These are phyloP conservation scores for Russula sp. DNA, from an alignment of 768 basidiomycete species.

Conservation along the genomic window DNA sequence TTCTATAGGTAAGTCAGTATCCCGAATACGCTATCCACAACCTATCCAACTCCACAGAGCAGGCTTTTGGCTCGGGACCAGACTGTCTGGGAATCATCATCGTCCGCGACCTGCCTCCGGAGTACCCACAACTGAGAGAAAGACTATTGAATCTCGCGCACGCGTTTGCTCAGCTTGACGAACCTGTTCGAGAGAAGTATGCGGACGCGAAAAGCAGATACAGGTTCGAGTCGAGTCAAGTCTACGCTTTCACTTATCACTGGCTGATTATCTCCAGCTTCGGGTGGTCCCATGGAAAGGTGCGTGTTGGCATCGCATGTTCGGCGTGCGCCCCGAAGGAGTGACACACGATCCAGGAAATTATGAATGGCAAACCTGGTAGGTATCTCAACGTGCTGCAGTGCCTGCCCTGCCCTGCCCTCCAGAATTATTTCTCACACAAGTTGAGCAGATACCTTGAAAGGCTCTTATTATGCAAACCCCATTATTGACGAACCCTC, in stretches of 20 bases:
- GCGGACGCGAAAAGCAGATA: constrained; percentile 70
- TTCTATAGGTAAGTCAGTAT: constrained; percentile 54
- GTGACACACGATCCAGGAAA: constrained; percentile 52
- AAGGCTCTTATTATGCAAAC: constrained; percentile 94
- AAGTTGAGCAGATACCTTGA: constrained; percentile 60
- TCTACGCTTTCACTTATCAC: neutral
- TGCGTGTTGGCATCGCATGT: constrained; percentile 33
- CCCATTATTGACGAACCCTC: constrained; percentile 65
- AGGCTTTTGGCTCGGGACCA: constrained; percentile 79
- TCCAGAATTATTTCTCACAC: neutral
- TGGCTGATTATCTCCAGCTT: constrained; percentile 47
- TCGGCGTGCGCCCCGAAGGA: neutral
- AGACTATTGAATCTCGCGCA: constrained; percentile 72
- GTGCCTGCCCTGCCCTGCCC: no score
- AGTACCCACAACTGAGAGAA: constrained; percentile 62
- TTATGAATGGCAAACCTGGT: constrained; percentile 94
- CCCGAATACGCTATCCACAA: neutral
- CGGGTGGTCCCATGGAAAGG: constrained; percentile 98
- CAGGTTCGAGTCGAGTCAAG: constrained; percentile 55
- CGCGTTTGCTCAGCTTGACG: constrained; percentile 70
- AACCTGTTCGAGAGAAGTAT: constrained; percentile 65
- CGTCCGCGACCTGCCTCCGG: constrained; percentile 72
- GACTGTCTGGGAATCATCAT: constrained; percentile 78
- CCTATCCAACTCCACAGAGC: constrained; percentile 45
- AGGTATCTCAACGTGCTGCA: constrained; percentile 42